Percentiles rank a stretch among this genome's conserved stretches.
These are phyloP conservation scores for Pezicula neosporulosa DNA, from an alignment of 2,329 filamentous ascomycete genomes.

Conservation along the genomic window DNA sequence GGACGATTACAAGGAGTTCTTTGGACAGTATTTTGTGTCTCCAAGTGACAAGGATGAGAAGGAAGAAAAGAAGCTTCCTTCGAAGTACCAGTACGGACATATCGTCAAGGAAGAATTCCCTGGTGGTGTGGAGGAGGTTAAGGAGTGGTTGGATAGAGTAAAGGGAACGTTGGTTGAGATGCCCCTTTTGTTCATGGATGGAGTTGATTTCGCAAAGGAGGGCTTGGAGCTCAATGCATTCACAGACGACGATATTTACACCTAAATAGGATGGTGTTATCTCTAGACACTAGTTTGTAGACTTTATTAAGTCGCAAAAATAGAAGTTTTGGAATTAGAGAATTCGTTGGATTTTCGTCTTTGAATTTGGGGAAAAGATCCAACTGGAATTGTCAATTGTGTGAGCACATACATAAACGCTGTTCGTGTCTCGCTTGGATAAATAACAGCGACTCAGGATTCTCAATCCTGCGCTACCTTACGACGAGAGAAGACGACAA, in stretches of 20 bases:
- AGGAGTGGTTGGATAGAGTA: slow-evolving; percentile 63
- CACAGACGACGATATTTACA: slow-evolving; percentile 72
- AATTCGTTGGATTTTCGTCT: too few relatives aligned
- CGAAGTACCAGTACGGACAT: slow-evolving; percentile 79
- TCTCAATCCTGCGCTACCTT: too few relatives aligned
- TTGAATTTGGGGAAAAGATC: too few relatives aligned
- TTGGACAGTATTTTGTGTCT: slow-evolving; percentile 61
- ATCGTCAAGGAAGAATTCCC: slow-evolving; percentile 78
- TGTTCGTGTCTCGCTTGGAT: too few relatives aligned
- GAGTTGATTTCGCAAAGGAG: slow-evolving; percentile 80
- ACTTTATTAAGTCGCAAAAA: too few relatives aligned
- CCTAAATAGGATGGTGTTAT: slow-evolving; percentile 27
- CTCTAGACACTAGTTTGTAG: neutral
- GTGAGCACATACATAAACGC: too few relatives aligned
- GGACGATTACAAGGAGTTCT: slow-evolving; percentile 72
- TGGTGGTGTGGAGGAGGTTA: slow-evolving; percentile 69
- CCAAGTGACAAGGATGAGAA: slow-evolving; percentile 42
- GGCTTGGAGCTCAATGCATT: slow-evolving; percentile 70
- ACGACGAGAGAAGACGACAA: too few relatives aligned
- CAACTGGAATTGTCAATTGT: too few relatives aligned
- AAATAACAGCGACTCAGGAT: too few relatives aligned
- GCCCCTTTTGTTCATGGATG: slow-evolving; percentile 82
- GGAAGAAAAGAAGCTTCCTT: slow-evolving; percentile 37
- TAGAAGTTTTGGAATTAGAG: too few relatives aligned
- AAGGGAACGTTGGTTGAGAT: slow-evolving; percentile 80